Evolutionary conservation across 164 flowering plant species (phyloP).

Genomic region (Malania oleifera): DNA sequence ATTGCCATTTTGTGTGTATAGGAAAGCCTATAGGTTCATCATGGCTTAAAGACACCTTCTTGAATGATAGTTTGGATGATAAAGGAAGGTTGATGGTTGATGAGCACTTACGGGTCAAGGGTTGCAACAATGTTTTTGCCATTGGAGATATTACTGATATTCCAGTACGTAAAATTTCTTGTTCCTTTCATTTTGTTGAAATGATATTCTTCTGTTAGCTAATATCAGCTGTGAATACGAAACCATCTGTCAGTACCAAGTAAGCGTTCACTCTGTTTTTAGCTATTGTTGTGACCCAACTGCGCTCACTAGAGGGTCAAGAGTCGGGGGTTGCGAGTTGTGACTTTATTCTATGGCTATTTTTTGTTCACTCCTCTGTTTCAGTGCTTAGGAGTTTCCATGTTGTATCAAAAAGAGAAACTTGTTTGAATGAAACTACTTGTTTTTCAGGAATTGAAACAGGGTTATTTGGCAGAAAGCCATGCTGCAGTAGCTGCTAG

Average conservation of each 20-base stretch:
- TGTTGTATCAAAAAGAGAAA: not conserved
- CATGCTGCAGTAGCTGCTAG: constrained; percentile 59
- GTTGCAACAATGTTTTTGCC: constrained; percentile 19
- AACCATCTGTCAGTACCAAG: no score
- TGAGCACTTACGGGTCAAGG: constrained; percentile 22
- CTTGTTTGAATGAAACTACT: not conserved
- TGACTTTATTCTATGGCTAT: no score
- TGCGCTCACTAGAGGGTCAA: no score
- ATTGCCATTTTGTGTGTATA: constrained; percentile 23
- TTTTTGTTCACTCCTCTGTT: no score
- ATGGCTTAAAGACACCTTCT: constrained; percentile 21
- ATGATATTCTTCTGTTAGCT: not conserved
- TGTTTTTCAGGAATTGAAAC: constrained; percentile 18
- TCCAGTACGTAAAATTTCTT: constrained; percentile 9
- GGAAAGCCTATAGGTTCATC: constrained; percentile 18
- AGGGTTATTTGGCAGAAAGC: constrained; percentile 22
- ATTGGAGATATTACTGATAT: constrained; percentile 25
- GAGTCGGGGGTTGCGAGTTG: no score
- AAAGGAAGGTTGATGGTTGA: constrained; percentile 21
- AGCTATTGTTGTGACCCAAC: no score
- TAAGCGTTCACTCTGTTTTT: no score
- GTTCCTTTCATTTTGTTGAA: not conserved
- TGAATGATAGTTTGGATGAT: constrained; percentile 17
- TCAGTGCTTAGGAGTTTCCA: no score
- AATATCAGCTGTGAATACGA: no score